Evolutionary conservation across 2,329 filamentous ascomycete genomes (phyloP).

Genomic region (Fusarium circinatum): DNA sequence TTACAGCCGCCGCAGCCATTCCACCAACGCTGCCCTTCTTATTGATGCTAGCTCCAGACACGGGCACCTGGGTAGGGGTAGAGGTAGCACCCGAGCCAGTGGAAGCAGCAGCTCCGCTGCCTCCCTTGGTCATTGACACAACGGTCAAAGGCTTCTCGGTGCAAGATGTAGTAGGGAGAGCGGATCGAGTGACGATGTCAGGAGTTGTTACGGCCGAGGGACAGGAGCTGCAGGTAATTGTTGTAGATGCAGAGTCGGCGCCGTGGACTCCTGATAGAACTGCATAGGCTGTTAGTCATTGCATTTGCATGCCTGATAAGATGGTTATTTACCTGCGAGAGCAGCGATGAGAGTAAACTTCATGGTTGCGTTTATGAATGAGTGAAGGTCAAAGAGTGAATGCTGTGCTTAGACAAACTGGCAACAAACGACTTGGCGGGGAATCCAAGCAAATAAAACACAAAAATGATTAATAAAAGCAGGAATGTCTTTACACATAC

Average conservation of each 20-base stretch:
- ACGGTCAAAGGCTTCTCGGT: constrained; percentile 15
- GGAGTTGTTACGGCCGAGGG: constrained; percentile 4
- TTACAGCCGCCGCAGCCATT: not conserved
- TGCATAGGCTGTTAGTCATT: not conserved
- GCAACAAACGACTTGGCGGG: not conserved
- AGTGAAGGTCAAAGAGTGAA: constrained; percentile 15
- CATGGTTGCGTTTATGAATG: constrained; percentile 20
- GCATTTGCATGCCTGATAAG: fast-evolving
- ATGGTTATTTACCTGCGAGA: constrained; percentile 13
- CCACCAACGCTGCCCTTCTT: constrained; percentile 13
- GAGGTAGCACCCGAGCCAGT: constrained; percentile 12
- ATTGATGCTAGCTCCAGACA: constrained; percentile 15
- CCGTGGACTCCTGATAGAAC: constrained; percentile 26
- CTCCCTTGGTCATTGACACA: not conserved
- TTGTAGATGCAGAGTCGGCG: constrained; percentile 28
- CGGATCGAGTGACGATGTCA: constrained; percentile 31
- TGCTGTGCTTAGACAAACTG: not conserved
- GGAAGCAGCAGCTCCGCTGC: constrained; percentile 11
- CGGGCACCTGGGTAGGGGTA: constrained; percentile 19
- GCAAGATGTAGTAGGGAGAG: constrained; percentile 24
- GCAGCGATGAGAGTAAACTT: constrained; percentile 19
- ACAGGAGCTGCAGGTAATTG: constrained; percentile 24
- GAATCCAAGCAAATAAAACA: not conserved
- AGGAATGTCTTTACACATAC: not conserved
- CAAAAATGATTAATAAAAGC: not conserved